Percentiles rank a stretch among this genome's conserved stretches.
phyloP scores from a whole-genome alignment of 1,139 yeast species.

The Geotrichum aggregatum region DNA sequence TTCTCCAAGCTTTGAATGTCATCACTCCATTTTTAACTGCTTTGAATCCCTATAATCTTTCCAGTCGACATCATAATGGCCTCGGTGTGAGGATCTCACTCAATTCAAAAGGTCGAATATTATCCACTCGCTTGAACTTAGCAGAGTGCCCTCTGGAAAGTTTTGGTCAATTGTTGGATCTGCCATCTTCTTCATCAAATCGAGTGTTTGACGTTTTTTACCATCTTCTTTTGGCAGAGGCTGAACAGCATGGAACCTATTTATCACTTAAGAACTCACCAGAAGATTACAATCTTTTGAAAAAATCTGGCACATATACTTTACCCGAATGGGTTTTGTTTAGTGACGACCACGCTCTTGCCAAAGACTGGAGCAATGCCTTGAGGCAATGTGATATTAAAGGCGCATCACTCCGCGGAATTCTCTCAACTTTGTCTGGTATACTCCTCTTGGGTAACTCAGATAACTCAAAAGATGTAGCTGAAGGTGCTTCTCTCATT shows the following conservation, averaged over 20 bases:
- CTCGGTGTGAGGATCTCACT: slow-evolving; percentile 35
- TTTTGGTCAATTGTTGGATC: slow-evolving; percentile 36
- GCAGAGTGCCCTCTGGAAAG: slow-evolving; percentile 34
- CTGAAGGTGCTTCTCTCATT: slow-evolving; percentile 42
- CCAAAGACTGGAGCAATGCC: slow-evolving; percentile 43
- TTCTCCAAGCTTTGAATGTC: slow-evolving; percentile 39
- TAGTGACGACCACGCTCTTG: slow-evolving; percentile 40
- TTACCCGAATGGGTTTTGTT: slow-evolving; percentile 40
- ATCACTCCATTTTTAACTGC: slow-evolving; percentile 42
- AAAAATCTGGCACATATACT: slow-evolving; percentile 34
- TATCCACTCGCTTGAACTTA: slow-evolving; percentile 36
- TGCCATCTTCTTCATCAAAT: slow-evolving; percentile 30
- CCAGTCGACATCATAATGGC: slow-evolving; percentile 40
- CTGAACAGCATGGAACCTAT: slow-evolving; percentile 34
- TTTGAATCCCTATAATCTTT: slow-evolving; percentile 38
- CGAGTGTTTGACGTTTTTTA: slow-evolving; percentile 42
- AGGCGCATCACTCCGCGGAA: slow-evolving; percentile 35
- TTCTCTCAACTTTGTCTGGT: slow-evolving; percentile 40
- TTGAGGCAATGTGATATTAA: slow-evolving; percentile 38
- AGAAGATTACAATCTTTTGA: slow-evolving; percentile 36
- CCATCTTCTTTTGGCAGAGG: slow-evolving; percentile 38
- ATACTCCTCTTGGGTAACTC: slow-evolving; percentile 40
- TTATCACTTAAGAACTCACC: slow-evolving; percentile 36
- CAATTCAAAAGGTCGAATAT: slow-evolving; percentile 36
- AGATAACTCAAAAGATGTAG: slow-evolving; percentile 33